Conservation (phyloP, 2,329 filamentous ascomycete species). For the Berkeleyomyces rouxiae region DNA sequence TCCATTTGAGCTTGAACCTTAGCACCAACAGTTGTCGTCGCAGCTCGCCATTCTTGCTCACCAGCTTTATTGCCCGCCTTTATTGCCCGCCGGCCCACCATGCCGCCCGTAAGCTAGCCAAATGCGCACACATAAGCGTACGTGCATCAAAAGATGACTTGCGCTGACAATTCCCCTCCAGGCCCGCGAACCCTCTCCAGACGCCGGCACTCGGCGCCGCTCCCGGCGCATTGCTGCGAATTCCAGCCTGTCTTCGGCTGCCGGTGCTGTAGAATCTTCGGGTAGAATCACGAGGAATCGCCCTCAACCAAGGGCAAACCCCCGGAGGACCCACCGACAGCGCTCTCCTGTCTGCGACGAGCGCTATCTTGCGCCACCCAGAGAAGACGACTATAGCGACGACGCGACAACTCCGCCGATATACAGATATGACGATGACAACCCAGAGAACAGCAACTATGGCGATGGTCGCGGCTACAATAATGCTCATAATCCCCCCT, state of each 20-base stretch:
- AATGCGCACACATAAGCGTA: constrained; percentile 1
- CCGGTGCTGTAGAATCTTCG: neutral
- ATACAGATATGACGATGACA: neutral
- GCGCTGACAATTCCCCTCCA: neutral
- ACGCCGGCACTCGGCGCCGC: constrained; percentile 3
- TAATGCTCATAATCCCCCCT: neutral
- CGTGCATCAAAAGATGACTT: neutral
- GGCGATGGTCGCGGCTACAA: constrained; percentile 2
- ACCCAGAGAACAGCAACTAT: constrained; percentile 2
- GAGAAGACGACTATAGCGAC: neutral
- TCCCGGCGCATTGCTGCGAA: constrained; percentile 3
- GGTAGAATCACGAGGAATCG: neutral
- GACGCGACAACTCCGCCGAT: constrained; percentile 1
- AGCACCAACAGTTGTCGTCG: too few relatives aligned
- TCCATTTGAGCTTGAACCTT: too few relatives aligned
- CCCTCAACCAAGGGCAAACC: neutral
- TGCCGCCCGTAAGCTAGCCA: too few relatives aligned
- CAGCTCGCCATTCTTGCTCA: too few relatives aligned
- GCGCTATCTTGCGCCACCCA: neutral
- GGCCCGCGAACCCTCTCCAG: neutral
- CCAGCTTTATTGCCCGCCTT: too few relatives aligned
- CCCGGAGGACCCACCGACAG: neutral
- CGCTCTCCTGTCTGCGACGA: neutral
- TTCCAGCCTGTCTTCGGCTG: neutral
- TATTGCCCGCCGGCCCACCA: too few relatives aligned